Percentiles rank a stretch among this genome's conserved stretches.
phyloP scores from a whole-genome alignment of 2,329 filamentous ascomycete species.

The Aquanectria penicillioides region DNA sequence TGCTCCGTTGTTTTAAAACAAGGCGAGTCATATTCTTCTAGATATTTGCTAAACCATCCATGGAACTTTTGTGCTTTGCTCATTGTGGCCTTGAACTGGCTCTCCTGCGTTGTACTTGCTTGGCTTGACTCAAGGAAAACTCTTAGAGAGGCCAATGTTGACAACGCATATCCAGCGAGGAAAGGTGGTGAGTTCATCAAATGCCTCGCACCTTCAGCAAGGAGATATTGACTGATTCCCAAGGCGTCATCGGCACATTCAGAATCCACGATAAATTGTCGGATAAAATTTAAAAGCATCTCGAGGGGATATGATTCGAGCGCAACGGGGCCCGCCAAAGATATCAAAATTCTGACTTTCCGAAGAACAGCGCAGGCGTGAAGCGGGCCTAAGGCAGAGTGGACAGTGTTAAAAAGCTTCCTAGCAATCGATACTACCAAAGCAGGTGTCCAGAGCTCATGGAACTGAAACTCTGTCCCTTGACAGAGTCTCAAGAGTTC shows the following conservation, averaged over 20 bases:
- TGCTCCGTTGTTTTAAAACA: slow-evolving; percentile 60
- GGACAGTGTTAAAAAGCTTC: slow-evolving; percentile 81
- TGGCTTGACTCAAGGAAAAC: slow-evolving; percentile 80
- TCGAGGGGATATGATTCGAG: slow-evolving; percentile 84
- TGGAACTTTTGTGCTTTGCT: slow-evolving; percentile 81
- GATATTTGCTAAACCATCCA: slow-evolving; percentile 77
- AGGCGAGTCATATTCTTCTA: slow-evolving; percentile 69
- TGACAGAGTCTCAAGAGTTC: slow-evolving; percentile 83
- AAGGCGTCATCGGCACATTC: slow-evolving; percentile 93
- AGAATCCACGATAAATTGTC: slow-evolving; percentile 80
- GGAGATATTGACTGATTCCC: slow-evolving; percentile 85
- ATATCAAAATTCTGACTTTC: slow-evolving; percentile 84
- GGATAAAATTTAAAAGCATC: slow-evolving; percentile 85
- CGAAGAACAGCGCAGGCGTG: slow-evolving; percentile 88
- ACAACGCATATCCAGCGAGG: slow-evolving; percentile 81
- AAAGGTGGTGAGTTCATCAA: slow-evolving; percentile 77
- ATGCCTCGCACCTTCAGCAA: slow-evolving; percentile 73
- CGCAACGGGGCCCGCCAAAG: slow-evolving; percentile 78
- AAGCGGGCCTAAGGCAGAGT: slow-evolving; percentile 84
- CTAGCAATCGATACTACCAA: slow-evolving; percentile 80
- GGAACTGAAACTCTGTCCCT: slow-evolving; percentile 71
- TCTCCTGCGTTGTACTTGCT: slow-evolving; percentile 85
- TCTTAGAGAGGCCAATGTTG: slow-evolving; percentile 80
- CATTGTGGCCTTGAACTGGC: slow-evolving; percentile 81
- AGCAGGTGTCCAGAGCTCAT: slow-evolving; percentile 78